Base-by-base conservation (phyloP, 371 early-diverging fungal species). In the Rhizomucor pusillus region DNA sequence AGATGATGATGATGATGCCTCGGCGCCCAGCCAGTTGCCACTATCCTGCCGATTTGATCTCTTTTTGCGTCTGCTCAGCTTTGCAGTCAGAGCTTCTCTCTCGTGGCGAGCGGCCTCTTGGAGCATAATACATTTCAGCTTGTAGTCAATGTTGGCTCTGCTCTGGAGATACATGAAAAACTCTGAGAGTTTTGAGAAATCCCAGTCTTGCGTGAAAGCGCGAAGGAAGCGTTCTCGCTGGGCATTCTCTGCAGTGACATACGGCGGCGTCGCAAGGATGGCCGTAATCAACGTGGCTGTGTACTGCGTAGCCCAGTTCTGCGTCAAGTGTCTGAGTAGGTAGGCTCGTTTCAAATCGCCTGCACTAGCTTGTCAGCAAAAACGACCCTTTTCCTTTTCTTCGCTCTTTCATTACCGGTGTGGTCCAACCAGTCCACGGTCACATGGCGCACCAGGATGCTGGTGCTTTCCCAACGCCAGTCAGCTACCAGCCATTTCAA, bases 171-270 rank as follows among this genome's bases (percentile, higher is more conserved):
- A 84, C 65, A 86, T 86, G 72, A 89, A 89, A 43, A 89, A 87
- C 62, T 88, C 88, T 2, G 87, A 87, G 34, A 89, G 66, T 23
- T 86, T 81, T 45, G 86, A 87, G 69, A 89, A 89, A 62, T 87
- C 87, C 90, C 90, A 89, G 51, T 85, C 84, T 18, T 80, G 75
- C 0, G 86, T 84, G 29, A 89, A 78, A 3, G 81, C 82, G 50
- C 84, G 77, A 56, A 89, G 59, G 40, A 89, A 88, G 6, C 81
- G 64, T 29, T 86, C 86, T 33, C 81, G 75, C 47, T 81, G 75
- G 7, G 46, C 43, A 37, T 67, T 71, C 7, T 52, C 55, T 37
- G 68, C 48, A 1, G 70, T 52, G 11, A 61, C 20, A 53, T 68
- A 70, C 29, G 79, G 68, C 52, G 77, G 65, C 35, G 71, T 50